These are phyloP conservation scores for Backusella psychrophila DNA, from an alignment of 192 early-diverging fungal species.

Conservation along the genomic window DNA sequence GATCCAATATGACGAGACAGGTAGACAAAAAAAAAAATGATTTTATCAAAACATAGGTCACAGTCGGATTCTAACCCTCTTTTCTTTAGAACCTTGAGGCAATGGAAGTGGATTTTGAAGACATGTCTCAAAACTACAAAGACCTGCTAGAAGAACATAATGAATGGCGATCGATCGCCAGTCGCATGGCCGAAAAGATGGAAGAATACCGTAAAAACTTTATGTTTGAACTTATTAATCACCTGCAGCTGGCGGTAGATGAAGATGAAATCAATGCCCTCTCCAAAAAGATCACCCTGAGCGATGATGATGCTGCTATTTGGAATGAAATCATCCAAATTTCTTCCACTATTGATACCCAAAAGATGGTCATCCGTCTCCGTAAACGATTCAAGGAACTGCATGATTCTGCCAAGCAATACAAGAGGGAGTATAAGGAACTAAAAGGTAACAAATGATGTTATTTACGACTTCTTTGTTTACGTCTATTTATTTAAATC, in stretches of 20 bases:
- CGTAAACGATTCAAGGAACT: conserved; percentile 30
- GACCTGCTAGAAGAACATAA: conserved; percentile 9
- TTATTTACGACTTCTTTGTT: background rate
- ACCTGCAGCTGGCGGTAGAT: conserved; percentile 28
- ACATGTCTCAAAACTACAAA: conserved; percentile 7
- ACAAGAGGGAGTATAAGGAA: conserved; percentile 32
- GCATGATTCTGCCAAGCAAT: conserved; percentile 19
- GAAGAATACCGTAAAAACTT: conserved; percentile 24
- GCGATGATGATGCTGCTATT: conserved; percentile 19
- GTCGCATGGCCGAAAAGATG: conserved; percentile 26
- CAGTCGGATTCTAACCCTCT: background rate
- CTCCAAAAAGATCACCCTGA: conserved; percentile 1
- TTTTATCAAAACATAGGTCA: no score
- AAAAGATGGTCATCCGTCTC: conserved; percentile 25
- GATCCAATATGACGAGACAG: background rate
- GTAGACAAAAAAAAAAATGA: background rate
- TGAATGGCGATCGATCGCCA: conserved; percentile 11
- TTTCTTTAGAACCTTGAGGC: background rate
- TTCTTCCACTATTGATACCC: conserved; percentile 16
- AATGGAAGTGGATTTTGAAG: background rate
- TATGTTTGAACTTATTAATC: conserved; percentile 23
- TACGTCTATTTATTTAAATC: background rate
- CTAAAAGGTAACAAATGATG: conserved; percentile 28
- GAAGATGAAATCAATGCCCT: conserved; percentile 19
- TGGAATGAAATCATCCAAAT: conserved; percentile 23